Conservation (phyloP, 2,329 filamentous ascomycete species). For the Xylaria sp. region DNA sequence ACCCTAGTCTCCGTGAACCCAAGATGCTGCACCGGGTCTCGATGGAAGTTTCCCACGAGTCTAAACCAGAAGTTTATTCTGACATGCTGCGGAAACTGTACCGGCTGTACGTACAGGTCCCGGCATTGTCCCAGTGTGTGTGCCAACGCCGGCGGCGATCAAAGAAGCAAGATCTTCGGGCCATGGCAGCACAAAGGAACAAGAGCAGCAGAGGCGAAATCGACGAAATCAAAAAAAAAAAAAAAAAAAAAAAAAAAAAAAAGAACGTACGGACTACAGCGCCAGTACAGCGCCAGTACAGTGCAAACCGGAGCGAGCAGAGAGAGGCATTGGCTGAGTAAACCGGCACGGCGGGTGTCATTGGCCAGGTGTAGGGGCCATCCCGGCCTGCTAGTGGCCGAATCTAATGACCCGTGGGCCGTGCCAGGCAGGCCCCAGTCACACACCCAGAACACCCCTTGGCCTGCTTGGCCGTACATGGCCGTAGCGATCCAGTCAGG, state of each 20-base stretch:
- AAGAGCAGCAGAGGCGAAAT: background rate
- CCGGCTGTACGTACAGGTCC: no score
- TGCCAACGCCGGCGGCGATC: no score
- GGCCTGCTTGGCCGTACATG: conserved; percentile 9
- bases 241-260: no score
- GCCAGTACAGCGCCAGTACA: background rate
- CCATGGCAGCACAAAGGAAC: background rate
- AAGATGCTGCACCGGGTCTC: no score
- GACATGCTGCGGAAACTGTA: no score
- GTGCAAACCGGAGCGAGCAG: background rate
- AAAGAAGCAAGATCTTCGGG: background rate
- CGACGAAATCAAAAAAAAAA: no score
- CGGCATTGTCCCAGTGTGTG: no score
- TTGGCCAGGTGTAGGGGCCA: background rate
- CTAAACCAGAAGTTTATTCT: no score
- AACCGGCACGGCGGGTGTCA: background rate
- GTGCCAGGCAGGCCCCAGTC: background rate
- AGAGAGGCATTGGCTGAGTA: background rate
- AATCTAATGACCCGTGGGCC: conserved; percentile 10
- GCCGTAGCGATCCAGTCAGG: conserved; percentile 20
- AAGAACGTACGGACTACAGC: no score
- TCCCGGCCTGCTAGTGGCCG: conserved; percentile 19
- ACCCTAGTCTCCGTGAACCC: no score
- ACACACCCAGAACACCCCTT: background rate
- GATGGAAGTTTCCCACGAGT: no score